Evolutionary conservation across 306 rosid species (phyloP), one percentile per base, ranked within the genome.

Genomic region (Lotus japonicus): DNA sequence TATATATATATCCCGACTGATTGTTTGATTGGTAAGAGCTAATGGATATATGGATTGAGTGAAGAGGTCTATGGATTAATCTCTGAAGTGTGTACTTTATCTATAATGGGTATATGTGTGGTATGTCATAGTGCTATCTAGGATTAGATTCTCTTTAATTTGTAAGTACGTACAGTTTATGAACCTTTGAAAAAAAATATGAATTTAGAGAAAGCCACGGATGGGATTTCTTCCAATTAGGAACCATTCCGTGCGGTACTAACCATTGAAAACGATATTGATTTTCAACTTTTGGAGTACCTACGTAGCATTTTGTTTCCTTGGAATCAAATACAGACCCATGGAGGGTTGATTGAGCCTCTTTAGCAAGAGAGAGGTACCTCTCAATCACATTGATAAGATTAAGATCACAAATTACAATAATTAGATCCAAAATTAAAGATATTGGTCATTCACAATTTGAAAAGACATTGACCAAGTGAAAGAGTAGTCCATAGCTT

Each of bases 401-500:
- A 79, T 79, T 60, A 72, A 59, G 76, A 66, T 78, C 11, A 66
- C 44, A 26, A 51, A 57, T 39, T 14, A 17, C 7, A 46, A 64
- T 46, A 42, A 46, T 31, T 67, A 39, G 56, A 67, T 44, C 66
- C 28, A 11, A 38, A 56, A 45, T 21, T 21, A 21, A 3, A 35
- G 51, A 9, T 14, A 43, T 16, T 66, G 56, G 49, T 36, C 66
- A 59, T 72, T 68, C 73, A 76, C 78, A 74, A 55, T 76, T 64
- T 70, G 84, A 78, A 78, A 72, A 65, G 81, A 83, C 81, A 77
- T 33, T 63, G 71, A 56, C 43, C 69, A 3, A 13, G 58, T 31
- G 49, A 55, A 46, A 18, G 19, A 33, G 4, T 10, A 33, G 7
- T 56, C 8, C 62, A 41, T 13, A 6, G 51, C 15, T 23, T 49